Base-by-base conservation (phyloP, 768 basidiomycete genomes). In the Russula brevipes region DNA sequence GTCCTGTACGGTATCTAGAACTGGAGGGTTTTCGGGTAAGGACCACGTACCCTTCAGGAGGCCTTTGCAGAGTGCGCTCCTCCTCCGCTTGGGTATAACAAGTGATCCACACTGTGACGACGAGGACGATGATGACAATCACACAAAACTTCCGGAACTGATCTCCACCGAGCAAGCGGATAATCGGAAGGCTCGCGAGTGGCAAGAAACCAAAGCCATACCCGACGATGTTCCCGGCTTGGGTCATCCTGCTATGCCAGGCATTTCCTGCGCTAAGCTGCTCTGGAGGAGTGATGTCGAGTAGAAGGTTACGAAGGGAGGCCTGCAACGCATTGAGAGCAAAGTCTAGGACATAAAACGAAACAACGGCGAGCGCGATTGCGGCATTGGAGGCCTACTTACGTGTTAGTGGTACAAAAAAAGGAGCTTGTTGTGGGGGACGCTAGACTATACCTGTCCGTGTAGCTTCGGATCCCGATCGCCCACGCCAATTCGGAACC, bases 81-180 rank as follows among this genome's bases (percentile, higher is more conserved):
- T 89, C 81, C 73, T 95, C 96, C 69, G 89, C 82, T 64, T 94
- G 91, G 47, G 78, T 90, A 72, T 81, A 83, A 71, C 94, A 98
- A 2, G 97, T 98, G 46, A 94, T 84, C 81, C 84, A 86, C 33
- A 98, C 92, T 1, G 93, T 94, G 56, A 78, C 64, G 4, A 88
- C 84, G 8, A 98, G 84, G 45, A 94, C 83, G 50, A 87, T 66
- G 59, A 95, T 86, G 70, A 86, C 88, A 65, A 98, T 78, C 51
- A 98, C 79, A 70, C 94, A 98, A 72, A 99, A 94, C 73, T 96
- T 98, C 68, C 96, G 84, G 77, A 99, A 99, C 73, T 99, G 96
- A 42, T 83, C 85, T 5, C 94, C 95, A 52, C 94, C 95, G 45
- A 98, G 77, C 36, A 90, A 82, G 33, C 83, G 75, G 53, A 99